Conservation (phyloP, 2,329 filamentous ascomycete species). For the Colletotrichum tabaci region DNA sequence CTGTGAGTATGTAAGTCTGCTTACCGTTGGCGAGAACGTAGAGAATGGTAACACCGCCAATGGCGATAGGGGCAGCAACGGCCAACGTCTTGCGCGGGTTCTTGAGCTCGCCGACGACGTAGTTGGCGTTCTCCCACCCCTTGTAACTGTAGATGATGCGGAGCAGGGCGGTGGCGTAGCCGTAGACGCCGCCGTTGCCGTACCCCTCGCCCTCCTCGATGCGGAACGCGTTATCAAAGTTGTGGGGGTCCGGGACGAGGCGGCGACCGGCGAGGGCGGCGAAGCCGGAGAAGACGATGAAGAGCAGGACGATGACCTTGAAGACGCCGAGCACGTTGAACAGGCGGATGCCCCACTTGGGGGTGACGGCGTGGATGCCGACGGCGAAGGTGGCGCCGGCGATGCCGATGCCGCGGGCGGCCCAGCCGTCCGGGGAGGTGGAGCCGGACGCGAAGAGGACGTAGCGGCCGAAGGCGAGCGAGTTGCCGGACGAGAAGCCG, state of each 20-base stretch:
- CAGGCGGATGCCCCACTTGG: conserved; percentile 72
- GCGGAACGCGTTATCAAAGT: conserved; percentile 70
- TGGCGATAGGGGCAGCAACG: conserved; percentile 70
- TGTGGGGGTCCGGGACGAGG: conserved; percentile 64
- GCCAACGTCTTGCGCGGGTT: conserved; percentile 68
- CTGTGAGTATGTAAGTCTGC: not conserved
- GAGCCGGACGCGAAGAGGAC: conserved; percentile 68
- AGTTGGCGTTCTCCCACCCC: conserved; percentile 76
- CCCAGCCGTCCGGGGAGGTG: conserved; percentile 66
- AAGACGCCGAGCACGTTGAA: conserved; percentile 73
- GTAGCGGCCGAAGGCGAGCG: conserved; percentile 72
- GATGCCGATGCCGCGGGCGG: conserved; percentile 69
- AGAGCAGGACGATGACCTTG: conserved; percentile 72
- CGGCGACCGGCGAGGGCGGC: conserved; percentile 68
- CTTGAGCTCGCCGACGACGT: conserved; percentile 71
- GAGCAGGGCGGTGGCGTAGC: conserved; percentile 71
- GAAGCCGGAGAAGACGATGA: conserved; percentile 74
- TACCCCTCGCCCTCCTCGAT: conserved; percentile 61
- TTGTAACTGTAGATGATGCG: conserved; percentile 74
- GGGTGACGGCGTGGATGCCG: conserved; percentile 64
- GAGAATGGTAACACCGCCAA: conserved; percentile 71
- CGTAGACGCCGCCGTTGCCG: conserved; percentile 64
- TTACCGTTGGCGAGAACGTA: conserved; percentile 73
- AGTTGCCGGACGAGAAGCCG: conserved; percentile 72
- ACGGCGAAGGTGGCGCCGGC: conserved; percentile 69